Percentiles rank a stretch among this genome's conserved stretches.
These are phyloP conservation scores for Flaveria robusta DNA, from an alignment of 129 eudicot genomes.

Conservation along the genomic window DNA sequence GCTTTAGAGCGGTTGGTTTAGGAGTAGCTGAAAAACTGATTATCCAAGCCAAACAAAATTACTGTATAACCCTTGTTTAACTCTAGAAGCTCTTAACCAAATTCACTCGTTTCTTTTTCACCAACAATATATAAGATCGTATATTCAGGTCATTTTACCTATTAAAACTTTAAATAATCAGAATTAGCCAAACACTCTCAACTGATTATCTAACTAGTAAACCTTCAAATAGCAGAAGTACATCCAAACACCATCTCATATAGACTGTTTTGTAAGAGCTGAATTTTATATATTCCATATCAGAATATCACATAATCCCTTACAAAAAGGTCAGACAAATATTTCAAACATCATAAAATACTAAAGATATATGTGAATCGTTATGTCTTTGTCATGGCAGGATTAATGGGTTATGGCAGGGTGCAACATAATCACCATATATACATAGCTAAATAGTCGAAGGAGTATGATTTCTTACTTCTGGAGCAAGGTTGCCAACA, in stretches of 20 bases:
- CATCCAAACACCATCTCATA: background rate
- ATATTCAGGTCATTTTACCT: background rate
- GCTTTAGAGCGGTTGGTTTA: background rate
- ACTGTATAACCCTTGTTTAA: constrained; percentile 2
- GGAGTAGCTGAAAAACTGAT: background rate
- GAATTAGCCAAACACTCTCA: background rate
- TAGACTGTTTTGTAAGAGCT: background rate
- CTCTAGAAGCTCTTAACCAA: background rate
- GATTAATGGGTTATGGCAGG: background rate
- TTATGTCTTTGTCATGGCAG: background rate
- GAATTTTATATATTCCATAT: background rate
- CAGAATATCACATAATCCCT: background rate
- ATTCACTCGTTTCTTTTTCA: background rate
- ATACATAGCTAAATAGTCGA: constrained; percentile 4
- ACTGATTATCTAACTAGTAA: background rate
- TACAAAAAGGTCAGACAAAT: background rate
- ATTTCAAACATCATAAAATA: background rate
- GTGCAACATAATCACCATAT: constrained; percentile 7
- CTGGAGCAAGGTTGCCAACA: constrained; percentile 96
- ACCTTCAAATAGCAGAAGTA: background rate
- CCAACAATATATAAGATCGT: background rate
- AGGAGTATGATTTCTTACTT: constrained; percentile 47
- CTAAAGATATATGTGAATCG: constrained; percentile 9
- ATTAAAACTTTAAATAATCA: background rate
- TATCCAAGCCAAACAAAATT: background rate